Evolutionary conservation across 1,284 basidiomycete species (phyloP).

Genomic region (Polyporus tsugae): DNA sequence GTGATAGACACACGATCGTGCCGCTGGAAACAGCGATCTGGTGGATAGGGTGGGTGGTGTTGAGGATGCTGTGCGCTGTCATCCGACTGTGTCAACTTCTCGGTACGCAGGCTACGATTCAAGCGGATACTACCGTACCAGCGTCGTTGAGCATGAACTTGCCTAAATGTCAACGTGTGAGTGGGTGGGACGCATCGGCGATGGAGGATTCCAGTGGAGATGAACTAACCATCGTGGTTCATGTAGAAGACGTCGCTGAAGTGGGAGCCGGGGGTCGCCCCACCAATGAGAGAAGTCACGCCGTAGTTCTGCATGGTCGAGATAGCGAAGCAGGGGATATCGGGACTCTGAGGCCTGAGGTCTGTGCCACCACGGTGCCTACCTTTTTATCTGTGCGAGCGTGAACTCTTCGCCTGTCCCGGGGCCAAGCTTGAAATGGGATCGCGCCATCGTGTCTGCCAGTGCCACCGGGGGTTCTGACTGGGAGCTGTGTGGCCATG

Average conservation of each 20-base stretch:
- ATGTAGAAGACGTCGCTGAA: conserved; percentile 23
- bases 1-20: conserved; percentile 17
- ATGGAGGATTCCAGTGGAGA: no score
- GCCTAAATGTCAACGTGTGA: neutral
- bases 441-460: no score
- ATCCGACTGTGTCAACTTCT: neutral
- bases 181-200: neutral
- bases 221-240: conserved; percentile 6
- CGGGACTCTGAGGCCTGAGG: neutral
- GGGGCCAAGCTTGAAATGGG: no score
- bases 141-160: conserved; percentile 10
- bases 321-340: neutral
- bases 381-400: neutral
- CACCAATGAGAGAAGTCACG: conserved; percentile 26
- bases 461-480: no score
- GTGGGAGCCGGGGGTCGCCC: conserved; percentile 10
- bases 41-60: conserved; percentile 23
- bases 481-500: no score
- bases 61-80: conserved; percentile 12
- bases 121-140: neutral
- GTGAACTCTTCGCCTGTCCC: neutral
- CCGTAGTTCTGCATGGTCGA: neutral
- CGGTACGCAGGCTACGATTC: no score
- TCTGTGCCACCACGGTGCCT: neutral
- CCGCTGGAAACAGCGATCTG: conserved; percentile 23